Conservation (phyloP, 106 monocot genomes). For the Phalaenopsis aphrodite region DNA sequence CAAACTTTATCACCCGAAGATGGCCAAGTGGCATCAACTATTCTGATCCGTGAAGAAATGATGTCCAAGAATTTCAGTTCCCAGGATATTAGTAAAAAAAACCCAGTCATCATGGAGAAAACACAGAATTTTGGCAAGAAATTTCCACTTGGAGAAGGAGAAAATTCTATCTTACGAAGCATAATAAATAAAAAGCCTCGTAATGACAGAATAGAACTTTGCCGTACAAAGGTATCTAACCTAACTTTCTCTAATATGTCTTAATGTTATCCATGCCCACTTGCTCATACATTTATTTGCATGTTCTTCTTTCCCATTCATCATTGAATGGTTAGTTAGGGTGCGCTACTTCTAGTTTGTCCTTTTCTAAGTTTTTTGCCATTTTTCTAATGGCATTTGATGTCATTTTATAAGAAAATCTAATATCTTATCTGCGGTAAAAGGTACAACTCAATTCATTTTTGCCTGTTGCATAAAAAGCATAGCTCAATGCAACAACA, state of each 20-base stretch:
- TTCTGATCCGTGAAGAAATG: too few species aligned
- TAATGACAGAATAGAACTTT: background rate
- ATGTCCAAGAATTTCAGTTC: background rate
- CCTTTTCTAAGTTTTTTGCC: background rate
- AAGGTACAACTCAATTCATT: background rate
- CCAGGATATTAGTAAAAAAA: background rate
- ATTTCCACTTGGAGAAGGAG: background rate
- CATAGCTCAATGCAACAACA: background rate
- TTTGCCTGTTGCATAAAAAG: background rate
- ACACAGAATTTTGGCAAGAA: background rate
- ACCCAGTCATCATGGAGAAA: background rate
- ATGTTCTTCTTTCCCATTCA: background rate
- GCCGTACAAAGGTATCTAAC: conserved; percentile 14
- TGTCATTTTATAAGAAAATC: background rate
- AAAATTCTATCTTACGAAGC: background rate
- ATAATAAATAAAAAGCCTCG: conserved; percentile 21
- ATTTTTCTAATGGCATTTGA: background rate
- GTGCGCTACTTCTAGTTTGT: background rate
- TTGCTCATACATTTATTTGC: conserved; percentile 1
- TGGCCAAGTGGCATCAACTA: background rate
- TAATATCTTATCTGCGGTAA: background rate
- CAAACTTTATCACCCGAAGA: background rate
- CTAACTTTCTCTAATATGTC: background rate
- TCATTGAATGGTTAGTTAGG: background rate
- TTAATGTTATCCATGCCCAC: background rate